These are phyloP conservation scores for Leccinum barrowsii DNA, from an alignment of 768 basidiomycete species.

Conservation along the genomic window DNA sequence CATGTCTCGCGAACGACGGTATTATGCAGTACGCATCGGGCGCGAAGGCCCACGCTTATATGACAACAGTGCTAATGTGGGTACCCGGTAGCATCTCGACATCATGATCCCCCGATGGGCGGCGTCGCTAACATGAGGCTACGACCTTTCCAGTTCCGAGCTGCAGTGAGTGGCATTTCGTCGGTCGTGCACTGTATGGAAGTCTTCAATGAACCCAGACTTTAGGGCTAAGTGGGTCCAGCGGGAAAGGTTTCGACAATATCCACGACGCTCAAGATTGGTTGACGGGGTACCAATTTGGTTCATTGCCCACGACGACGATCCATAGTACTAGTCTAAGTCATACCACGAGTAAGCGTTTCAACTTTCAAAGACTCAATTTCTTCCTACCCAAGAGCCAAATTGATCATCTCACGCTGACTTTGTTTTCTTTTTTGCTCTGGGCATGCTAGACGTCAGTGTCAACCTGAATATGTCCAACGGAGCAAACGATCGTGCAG, in stretches of 20 bases:
- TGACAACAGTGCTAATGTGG: constrained; percentile 26
- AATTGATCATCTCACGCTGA: neutral
- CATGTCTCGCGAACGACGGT: constrained; percentile 22
- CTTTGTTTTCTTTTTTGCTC: neutral
- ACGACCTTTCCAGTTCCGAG: constrained; percentile 17
- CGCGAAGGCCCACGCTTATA: constrained; percentile 33
- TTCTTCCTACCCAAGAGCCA: neutral
- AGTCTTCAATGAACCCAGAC: constrained; percentile 16
- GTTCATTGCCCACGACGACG: constrained; percentile 5
- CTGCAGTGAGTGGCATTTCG: constrained; percentile 18
- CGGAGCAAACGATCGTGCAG: constrained; percentile 1
- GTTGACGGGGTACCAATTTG: constrained; percentile 17
- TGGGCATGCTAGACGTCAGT: constrained; percentile 15
- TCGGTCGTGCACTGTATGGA: neutral
- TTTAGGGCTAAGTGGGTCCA: constrained; percentile 29
- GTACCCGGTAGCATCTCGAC: constrained; percentile 2
- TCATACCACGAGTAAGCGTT: constrained; percentile 17
- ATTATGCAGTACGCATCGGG: constrained; percentile 36
- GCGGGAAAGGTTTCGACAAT: constrained; percentile 32
- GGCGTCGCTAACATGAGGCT: neutral
- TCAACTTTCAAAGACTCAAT: neutral
- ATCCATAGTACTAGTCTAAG: neutral
- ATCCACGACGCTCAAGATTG: constrained; percentile 26
- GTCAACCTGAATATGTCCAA: constrained; percentile 15
- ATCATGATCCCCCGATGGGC: neutral